phyloP scores from a whole-genome alignment of 2,329 filamentous ascomycete species.

The Aschersonia sp. region DNA sequence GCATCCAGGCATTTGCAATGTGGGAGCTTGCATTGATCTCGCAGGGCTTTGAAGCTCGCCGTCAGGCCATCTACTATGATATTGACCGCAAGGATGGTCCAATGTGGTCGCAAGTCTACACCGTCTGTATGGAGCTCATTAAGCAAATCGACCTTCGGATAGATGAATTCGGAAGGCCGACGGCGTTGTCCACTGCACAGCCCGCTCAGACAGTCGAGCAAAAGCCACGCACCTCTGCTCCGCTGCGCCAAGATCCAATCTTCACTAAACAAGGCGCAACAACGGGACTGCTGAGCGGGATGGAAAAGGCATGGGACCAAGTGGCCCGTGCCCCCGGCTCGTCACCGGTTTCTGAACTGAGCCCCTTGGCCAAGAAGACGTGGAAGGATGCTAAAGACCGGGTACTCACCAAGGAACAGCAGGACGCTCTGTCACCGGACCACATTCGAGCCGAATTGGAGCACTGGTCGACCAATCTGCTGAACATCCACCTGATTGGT shows the following conservation, averaged over 20 bases:
- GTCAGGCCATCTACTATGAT: conserved; percentile 73
- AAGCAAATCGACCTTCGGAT: conserved; percentile 54
- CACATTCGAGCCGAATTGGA: conserved; percentile 33
- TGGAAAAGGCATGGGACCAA: conserved; percentile 30
- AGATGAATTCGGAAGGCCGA: conserved; percentile 39
- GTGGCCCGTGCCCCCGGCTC: conserved; percentile 31
- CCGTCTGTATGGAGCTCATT: conserved; percentile 54
- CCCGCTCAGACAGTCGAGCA: conserved; percentile 13
- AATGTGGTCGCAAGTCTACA: conserved; percentile 67
- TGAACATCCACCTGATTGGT: conserved; percentile 41
- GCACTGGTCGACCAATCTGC: conserved; percentile 27
- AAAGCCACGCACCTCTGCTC: conserved; percentile 21
- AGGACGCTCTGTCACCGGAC: conserved; percentile 34
- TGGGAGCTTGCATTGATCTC: conserved; percentile 82
- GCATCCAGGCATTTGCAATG: conserved; percentile 60
- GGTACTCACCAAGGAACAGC: conserved; percentile 37
- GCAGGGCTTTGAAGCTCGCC: conserved; percentile 55
- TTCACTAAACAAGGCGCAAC: conserved; percentile 23
- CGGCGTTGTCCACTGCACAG: conserved; percentile 16
- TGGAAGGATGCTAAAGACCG: conserved; percentile 31
- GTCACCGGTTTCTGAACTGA: conserved; percentile 31
- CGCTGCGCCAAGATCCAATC: conserved; percentile 29
- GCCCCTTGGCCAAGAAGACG: conserved; percentile 34
- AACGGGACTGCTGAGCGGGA: conserved; percentile 24
- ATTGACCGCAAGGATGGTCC: conserved; percentile 69